Base-by-base conservation (phyloP, 331 rosid genomes). In the Rhamnella rubrinervis region DNA sequence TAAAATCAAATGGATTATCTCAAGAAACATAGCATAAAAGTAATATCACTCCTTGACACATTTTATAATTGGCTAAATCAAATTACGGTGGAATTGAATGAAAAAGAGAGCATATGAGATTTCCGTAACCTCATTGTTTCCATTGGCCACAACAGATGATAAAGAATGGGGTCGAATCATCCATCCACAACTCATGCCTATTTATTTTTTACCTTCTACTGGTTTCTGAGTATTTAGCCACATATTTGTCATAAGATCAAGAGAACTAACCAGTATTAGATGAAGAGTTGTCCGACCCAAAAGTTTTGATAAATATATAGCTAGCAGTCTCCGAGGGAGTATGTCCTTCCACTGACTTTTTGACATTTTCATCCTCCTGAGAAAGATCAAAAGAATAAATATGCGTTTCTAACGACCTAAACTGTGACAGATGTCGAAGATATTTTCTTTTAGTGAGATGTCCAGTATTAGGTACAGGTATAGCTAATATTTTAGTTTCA, bases 221-320 rank as follows among this genome's bases (percentile, higher is more conserved):
- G 26, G n/a, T 5, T 7, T 55, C 28, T n/a, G 23, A 11, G 23
- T 10, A 11, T 63, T 39, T 40, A 7, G n/a, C 16, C 25, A 9
- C 40, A 10, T 12, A 44, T 14, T 13, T 23, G 11, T 65, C 37
- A 53, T 28, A 51, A 41, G 64, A 26, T 40, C 57, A 65, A 21
- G 73, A 77, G 60, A 72, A 72, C 84, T 76, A 70, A 86, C 88
- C 74, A 19, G 80, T 73, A 81, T 72, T 88, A 78, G 93, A 44
- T 46, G 84, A 80, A 61, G 86, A 71, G 77, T 52, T 55, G 20
- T 78, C 78, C 71, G 75, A 80, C 59, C 56, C 81, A 39, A 82
- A 63, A 50, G 75, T 51, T 40, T 70, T 63, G 56, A 47, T 31
- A 39, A 47, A 61, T 26, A 47, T 47, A 72, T 38, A 11, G 70